A percentile compares a stretch with the other conserved stretches of the same genome.
phyloP scores from a whole-genome alignment of 257 asterid genomes.

The Avicennia marina region DNA sequence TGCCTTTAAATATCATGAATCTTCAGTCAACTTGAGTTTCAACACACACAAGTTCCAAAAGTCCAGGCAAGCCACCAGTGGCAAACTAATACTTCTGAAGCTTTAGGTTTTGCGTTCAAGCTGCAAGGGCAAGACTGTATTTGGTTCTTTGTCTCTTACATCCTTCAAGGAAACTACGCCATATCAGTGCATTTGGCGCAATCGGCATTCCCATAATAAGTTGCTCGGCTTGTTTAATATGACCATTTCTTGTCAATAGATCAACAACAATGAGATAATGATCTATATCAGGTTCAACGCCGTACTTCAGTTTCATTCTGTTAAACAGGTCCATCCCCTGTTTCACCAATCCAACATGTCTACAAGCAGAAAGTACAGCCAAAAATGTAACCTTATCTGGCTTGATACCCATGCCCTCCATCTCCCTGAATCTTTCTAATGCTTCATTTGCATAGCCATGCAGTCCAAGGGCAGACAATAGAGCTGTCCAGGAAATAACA shows the following conservation, averaged over 20 bases:
- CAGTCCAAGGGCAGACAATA: constrained; percentile 59
- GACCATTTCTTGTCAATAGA: constrained; percentile 63
- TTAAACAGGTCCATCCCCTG: constrained; percentile 60
- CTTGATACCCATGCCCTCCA: constrained; percentile 42
- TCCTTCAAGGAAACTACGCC: constrained; percentile 82
- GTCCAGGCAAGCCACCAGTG: no score
- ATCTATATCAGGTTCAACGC: constrained; percentile 69
- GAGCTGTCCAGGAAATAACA: constrained; percentile 66
- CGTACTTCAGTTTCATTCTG: constrained; percentile 46
- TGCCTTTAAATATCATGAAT: no score
- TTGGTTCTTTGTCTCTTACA: constrained; percentile 48
- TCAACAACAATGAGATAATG: constrained; percentile 68
- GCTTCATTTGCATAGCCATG: constrained; percentile 72
- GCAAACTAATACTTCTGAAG: no score
- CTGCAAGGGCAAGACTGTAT: constrained; percentile 12
- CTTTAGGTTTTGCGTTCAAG: no score
- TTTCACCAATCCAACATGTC: constrained; percentile 70
- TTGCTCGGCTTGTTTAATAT: constrained; percentile 62
- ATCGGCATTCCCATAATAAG: constrained; percentile 69
- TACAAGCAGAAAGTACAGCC: constrained; percentile 75
- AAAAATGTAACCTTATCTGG: constrained; percentile 68
- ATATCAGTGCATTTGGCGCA: constrained; percentile 67
- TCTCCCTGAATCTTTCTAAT: constrained; percentile 47
- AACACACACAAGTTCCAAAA: no score
- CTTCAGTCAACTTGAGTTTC: no score